Base-by-base conservation (phyloP, 2,329 filamentous ascomycete species). In the Calonectria leucothoes region DNA sequence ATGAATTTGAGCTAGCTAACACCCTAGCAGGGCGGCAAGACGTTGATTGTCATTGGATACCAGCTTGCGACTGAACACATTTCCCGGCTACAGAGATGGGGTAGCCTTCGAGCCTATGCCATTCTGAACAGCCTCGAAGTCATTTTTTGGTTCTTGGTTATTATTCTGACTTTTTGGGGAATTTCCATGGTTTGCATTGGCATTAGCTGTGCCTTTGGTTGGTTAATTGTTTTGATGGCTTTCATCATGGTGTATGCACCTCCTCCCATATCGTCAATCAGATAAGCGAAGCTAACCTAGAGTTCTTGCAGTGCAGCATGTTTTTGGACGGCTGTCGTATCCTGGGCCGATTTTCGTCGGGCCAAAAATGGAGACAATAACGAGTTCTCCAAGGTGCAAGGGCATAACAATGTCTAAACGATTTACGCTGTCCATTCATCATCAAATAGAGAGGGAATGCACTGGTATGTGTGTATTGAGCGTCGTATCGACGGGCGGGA, bases 181-280 rank as follows among this genome's bases (percentile, higher is more conserved):
- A 65, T 65, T 17, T 65, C 63, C 12, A 65, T 51, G 63, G 63
- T 65, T 20, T 65, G 63, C n/a, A 20, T 65, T 25, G 63, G 63
- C 20, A 25, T 65, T 12, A 65, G 63, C 29, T 65, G 63, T n/a
- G 63, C 20, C 42, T 65, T 65, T 6, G 63, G 63, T n/a, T 65
- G 63, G 63, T 29, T 65, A 29, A 23, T 65, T 3, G 42, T 42
- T 4, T 37, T 65, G 29, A 51, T 65, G 63, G 42, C 63, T 17
- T 51, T 65, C 14, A 11, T 65, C 1, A 65, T 65, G 63, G 11
- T 29, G 63, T 65, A 51, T 12, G 63, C 23, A 17, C n/a, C 39
- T 31, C 20, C 15, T 11, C 10, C 7, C 25, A 37, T 20, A 37
- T 61, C 33, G 6, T 27, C 11, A 4, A 15, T 10, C 15, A 15